Conservation (phyloP, 2,329 filamentous ascomycete species). For the Plenodomus biglobosus region DNA sequence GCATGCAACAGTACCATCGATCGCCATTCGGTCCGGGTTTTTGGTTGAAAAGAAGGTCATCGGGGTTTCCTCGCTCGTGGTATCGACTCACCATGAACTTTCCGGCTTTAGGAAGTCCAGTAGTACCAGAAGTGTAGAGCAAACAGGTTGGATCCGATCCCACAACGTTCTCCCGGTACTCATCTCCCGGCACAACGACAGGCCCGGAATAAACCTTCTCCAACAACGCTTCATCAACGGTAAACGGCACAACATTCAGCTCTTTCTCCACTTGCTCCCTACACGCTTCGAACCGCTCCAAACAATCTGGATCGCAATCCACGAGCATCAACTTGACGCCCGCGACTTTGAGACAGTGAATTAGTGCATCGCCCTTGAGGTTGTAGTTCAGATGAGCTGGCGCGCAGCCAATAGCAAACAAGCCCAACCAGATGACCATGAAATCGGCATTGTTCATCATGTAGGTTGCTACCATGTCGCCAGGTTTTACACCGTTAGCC, state of each 20-base stretch:
- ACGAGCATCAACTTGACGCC: conserved; percentile 59
- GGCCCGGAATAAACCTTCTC: conserved; percentile 19
- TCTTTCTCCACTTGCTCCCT: conserved; percentile 19
- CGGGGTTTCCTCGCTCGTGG: conserved; percentile 39
- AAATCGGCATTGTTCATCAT: conserved; percentile 68
- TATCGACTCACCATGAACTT: conserved; percentile 32
- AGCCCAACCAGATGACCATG: conserved; percentile 64
- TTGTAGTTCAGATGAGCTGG: conserved; percentile 73
- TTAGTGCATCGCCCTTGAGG: conserved; percentile 60
- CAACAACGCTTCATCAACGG: conserved; percentile 20
- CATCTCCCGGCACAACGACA: conserved; percentile 52
- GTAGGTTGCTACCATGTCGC: conserved; percentile 66
- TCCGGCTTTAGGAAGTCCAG: conserved; percentile 65
- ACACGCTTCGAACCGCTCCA: conserved; percentile 22
- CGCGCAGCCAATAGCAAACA: conserved; percentile 66
- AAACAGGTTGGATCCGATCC: conserved; percentile 60
- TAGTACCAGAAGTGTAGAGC: conserved; percentile 75
- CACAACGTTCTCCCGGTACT: conserved; percentile 55
- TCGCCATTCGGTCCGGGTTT: conserved; percentile 49
- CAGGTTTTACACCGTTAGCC: conserved; percentile 58
- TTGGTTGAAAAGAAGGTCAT: conserved; percentile 38
- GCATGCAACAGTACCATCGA: conserved; percentile 75
- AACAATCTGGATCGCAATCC: conserved; percentile 51
- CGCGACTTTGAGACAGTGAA: conserved; percentile 65
- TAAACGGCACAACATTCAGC: conserved; percentile 22